These are phyloP conservation scores for Eimeria tenella DNA, from an alignment of 169 alveolate genomes.

Conservation along the genomic window DNA sequence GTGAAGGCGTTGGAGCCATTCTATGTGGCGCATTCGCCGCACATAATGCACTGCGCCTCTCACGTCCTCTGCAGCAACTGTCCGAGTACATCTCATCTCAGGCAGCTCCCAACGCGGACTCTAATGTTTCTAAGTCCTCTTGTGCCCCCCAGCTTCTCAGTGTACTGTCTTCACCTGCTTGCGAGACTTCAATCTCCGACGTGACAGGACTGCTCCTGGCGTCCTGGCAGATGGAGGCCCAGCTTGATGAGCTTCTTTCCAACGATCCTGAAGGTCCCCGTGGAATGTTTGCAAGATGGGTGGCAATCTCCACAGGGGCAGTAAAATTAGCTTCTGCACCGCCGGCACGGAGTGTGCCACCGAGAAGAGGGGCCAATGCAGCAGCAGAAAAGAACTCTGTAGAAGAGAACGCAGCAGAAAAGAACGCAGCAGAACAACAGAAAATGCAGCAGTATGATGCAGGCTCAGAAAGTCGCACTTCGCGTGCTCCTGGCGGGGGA, in stretches of 20 bases:
- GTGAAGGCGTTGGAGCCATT: slow-evolving; percentile 22
- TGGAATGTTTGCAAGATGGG: slow-evolving; percentile 62
- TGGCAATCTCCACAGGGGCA: slow-evolving; percentile 16
- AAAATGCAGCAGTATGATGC: neutral
- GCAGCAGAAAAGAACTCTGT: neutral
- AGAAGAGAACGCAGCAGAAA: neutral
- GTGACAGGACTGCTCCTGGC: slow-evolving; percentile 34
- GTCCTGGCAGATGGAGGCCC: slow-evolving; percentile 61
- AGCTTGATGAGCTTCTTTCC: neutral
- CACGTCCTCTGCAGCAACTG: slow-evolving; percentile 45
- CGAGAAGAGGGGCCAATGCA: neutral
- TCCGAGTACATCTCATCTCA: neutral
- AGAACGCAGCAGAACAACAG: neutral
- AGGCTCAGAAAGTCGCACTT: too few species aligned
- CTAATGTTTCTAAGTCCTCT: neutral
- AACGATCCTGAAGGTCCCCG: slow-evolving; percentile 34
- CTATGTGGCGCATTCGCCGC: slow-evolving; percentile 59
- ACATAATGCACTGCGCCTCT: slow-evolving; percentile 12
- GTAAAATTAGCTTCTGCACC: neutral
- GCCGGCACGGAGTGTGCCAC: neutral
- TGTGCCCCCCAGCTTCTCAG: neutral
- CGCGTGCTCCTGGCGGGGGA: neutral
- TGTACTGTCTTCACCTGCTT: slow-evolving; percentile 4
- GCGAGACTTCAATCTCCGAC: slow-evolving; percentile 44
- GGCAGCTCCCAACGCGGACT: neutral